Evolutionary conservation across 208 protist species (phyloP), one percentile per base, ranked within the genome.

Genomic region (Leishmania guyanensis): DNA sequence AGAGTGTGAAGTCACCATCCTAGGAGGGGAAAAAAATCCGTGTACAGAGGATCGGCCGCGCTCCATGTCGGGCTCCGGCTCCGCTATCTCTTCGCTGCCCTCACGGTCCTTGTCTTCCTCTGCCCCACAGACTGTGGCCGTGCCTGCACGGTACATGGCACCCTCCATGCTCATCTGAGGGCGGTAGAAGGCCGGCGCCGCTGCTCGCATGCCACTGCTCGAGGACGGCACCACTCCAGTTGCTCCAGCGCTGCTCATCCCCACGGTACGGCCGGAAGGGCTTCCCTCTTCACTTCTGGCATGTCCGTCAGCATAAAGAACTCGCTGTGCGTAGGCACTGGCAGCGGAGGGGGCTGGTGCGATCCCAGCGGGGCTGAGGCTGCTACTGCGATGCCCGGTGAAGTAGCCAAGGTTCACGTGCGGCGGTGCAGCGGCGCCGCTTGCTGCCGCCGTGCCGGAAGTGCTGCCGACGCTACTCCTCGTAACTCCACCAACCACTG

Each of bases 321-420:
- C 48, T 73, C 26, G 69, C 69, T 48, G 43, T 51, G 72, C 64
- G 48, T 56, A 54, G 36, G 58, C 20, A 53, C 62, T 54, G 43
- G 54, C 17, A 26, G 75, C 5, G 68, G 81, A 74, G 43, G 73
- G 29, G 29, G 79, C 29, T 8, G 64, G 51, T 53, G 79, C 60
- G 29, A 17, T 51, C 6, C 36, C 65, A 5, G 64, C 51, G 1
- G 20, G 39, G 12, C n/a, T 33, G 3, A 14, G 26, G 36, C 29
- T 51, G 54, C 51, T 62, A 16, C 69, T 65, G 26, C 58, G 71
- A 14, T 48, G n/a, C 16, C 62, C 16, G 48, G 43, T 51, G 9
- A 73, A 43, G 77, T 82, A 79, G 39, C 82, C 82, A 39, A 82
- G 71, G 64, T 76, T 43, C 10, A 85, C 82, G 64, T 85, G 82